Percentiles rank a stretch among this genome's conserved stretches.
These are phyloP conservation scores for Ophiostoma sp. DNA, from an alignment of 2,329 filamentous ascomycete genomes.

Conservation along the genomic window DNA sequence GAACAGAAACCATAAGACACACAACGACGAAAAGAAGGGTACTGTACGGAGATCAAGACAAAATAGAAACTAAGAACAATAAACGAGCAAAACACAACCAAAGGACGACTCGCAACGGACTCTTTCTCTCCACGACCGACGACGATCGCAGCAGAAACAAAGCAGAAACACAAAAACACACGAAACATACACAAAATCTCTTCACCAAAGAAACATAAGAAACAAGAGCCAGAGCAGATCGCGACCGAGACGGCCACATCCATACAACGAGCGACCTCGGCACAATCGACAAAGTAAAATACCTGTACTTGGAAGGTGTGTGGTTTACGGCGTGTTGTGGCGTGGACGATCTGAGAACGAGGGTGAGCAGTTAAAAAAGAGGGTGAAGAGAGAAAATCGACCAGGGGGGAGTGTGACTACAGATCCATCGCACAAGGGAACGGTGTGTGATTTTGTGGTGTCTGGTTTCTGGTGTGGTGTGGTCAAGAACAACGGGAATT, in stretches of 20 bases:
- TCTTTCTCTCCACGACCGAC: not conserved
- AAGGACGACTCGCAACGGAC: not conserved
- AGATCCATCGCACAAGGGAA: conserved; percentile 4
- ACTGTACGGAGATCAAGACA: not conserved
- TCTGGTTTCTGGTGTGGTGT: not conserved
- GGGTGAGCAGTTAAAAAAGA: not conserved
- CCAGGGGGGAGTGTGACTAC: conserved; percentile 14
- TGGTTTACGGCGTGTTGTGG: not conserved
- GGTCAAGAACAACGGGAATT: not conserved
- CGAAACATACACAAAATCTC: not conserved
- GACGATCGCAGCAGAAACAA: conserved; percentile 4
- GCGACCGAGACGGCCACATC: conserved; percentile 16
- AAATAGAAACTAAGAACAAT: not conserved
- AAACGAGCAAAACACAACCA: not conserved
- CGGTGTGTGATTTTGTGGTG: not conserved
- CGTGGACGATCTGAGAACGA: not conserved
- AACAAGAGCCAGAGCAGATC: not conserved
- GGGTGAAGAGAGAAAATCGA: not conserved
- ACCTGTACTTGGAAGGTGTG: not conserved
- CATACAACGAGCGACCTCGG: not conserved
- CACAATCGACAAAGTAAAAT: not conserved
- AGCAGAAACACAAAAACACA: not conserved
- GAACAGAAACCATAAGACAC: not conserved
- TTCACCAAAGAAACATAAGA: not conserved
- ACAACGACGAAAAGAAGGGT: not conserved